Evolutionary conservation across 106 monocot genomes (phyloP).

Genomic region (Triglochin maritima): DNA sequence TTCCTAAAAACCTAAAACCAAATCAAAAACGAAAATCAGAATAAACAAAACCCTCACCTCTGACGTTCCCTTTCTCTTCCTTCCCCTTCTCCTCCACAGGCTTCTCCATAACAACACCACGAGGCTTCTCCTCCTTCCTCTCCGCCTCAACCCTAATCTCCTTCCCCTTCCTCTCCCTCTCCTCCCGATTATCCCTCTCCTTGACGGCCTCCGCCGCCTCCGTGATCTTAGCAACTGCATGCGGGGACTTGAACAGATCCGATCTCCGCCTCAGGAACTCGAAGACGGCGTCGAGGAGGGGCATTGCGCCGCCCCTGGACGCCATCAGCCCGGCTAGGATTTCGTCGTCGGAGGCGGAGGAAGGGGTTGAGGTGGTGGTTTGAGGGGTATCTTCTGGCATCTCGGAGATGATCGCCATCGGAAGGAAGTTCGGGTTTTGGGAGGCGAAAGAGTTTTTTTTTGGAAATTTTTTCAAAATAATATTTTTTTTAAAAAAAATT

Average conservation of each 20-base stretch:
- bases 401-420: slow-evolving; percentile 35
- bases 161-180: neutral
- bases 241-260: slow-evolving; percentile 25
- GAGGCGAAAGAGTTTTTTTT: too few relatives aligned
- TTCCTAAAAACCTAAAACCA: too few relatives aligned
- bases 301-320: slow-evolving; percentile 16
- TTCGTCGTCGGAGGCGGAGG: slow-evolving; percentile 3
- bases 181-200: neutral
- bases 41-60: neutral
- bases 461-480: too few relatives aligned
- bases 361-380: neutral
- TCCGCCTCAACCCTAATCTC: neutral
- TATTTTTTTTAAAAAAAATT: too few relatives aligned
- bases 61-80: slow-evolving; percentile 1
- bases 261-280: slow-evolving; percentile 27
- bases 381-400: slow-evolving; percentile 4
- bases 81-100: neutral
- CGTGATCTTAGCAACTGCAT: slow-evolving; percentile 10
- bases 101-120: neutral
- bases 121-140: neutral
- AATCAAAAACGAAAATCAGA: too few relatives aligned
- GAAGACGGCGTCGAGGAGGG: slow-evolving; percentile 20
- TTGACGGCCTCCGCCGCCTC: neutral
- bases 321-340: slow-evolving; percentile 10
- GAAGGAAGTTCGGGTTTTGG: too few relatives aligned